Conservation (phyloP, 2,329 filamentous ascomycete species). For the Ilyonectria sp. region DNA sequence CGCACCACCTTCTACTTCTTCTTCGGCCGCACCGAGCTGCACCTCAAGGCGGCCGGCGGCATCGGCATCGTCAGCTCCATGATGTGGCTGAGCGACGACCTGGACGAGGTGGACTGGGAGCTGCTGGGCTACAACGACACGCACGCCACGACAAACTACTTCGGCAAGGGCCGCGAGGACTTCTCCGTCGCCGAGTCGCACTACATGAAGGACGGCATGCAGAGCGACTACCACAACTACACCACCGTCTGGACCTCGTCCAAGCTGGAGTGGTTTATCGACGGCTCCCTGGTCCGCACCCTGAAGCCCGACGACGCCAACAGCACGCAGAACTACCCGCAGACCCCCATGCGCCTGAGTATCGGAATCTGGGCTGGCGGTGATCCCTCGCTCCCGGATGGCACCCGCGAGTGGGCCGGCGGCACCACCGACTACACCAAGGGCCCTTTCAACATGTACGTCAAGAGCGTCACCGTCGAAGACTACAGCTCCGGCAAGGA, state of each 20-base stretch:
- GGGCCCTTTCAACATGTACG: conserved; percentile 81
- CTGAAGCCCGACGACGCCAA: conserved; percentile 74
- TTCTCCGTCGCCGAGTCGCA: conserved; percentile 75
- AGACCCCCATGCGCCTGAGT: conserved; percentile 82
- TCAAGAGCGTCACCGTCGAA: conserved; percentile 71
- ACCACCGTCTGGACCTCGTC: conserved; percentile 81
- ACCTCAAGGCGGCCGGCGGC: conserved; percentile 82
- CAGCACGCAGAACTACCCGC: conserved; percentile 76
- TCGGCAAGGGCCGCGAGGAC: conserved; percentile 80
- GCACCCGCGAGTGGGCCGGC: conserved; percentile 79
- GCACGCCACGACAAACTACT: conserved; percentile 81
- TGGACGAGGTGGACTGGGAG: conserved; percentile 93
- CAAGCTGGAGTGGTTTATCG: conserved; percentile 78
- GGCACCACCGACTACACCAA: conserved; percentile 76
- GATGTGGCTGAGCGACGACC: conserved; percentile 86
- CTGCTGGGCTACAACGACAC: conserved; percentile 79
- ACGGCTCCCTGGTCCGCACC: conserved; percentile 73
- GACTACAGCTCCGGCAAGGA: conserved; percentile 75
- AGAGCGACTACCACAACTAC: conserved; percentile 80
- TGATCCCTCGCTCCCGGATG: conserved; percentile 67
- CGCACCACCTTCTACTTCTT: conserved; percentile 88
- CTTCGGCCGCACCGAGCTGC: conserved; percentile 84
- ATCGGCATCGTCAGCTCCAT: conserved; percentile 85
- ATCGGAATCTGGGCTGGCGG: conserved; percentile 78
- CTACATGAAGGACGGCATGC: conserved; percentile 66